Conservation (phyloP, 2,329 filamentous ascomycete genomes). For the Colletotrichum neosansevieriae region DNA sequence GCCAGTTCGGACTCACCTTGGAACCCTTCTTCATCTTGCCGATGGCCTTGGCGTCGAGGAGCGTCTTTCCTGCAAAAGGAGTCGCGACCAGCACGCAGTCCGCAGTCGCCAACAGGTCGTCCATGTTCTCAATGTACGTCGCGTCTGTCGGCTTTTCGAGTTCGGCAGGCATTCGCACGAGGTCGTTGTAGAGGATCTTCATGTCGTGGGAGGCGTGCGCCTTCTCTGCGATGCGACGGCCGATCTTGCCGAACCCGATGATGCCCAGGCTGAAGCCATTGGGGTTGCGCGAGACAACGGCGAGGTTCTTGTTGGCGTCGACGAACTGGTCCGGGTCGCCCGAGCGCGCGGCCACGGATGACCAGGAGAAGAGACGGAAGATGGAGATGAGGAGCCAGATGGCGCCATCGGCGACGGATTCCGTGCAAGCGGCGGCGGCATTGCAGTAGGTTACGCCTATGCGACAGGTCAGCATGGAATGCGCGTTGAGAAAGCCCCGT, state of each 20-base stretch:
- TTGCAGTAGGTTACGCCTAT: slow-evolving; percentile 35
- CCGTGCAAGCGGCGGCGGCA: slow-evolving; percentile 33
- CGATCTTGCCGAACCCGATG: slow-evolving; percentile 71
- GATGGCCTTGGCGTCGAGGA: slow-evolving; percentile 73
- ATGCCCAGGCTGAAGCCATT: slow-evolving; percentile 58
- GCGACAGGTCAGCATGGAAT: not conserved
- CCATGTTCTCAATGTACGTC: slow-evolving; percentile 51
- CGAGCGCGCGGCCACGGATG: slow-evolving; percentile 31
- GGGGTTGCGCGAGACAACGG: slow-evolving; percentile 31
- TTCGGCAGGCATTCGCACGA: slow-evolving; percentile 50
- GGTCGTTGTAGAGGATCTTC: slow-evolving; percentile 70
- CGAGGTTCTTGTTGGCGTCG: slow-evolving; percentile 38
- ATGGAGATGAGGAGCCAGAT: slow-evolving; percentile 37
- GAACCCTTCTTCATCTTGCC: slow-evolving; percentile 78
- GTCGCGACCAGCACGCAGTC: slow-evolving; percentile 75
- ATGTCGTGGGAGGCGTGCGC: slow-evolving; percentile 66
- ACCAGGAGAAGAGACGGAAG: slow-evolving; percentile 39
- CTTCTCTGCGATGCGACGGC: slow-evolving; percentile 59
- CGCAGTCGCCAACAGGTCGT: slow-evolving; percentile 49
- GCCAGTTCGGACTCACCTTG: slow-evolving; percentile 57
- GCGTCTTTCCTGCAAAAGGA: slow-evolving; percentile 74
- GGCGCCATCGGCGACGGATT: slow-evolving; percentile 39
- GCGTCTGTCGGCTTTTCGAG: slow-evolving; percentile 50
- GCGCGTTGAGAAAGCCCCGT: too few species aligned
- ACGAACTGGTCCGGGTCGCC: slow-evolving; percentile 38